phyloP scores from a whole-genome alignment of 352 stramenopile genomes.

The Pythium grandisporangium region DNA sequence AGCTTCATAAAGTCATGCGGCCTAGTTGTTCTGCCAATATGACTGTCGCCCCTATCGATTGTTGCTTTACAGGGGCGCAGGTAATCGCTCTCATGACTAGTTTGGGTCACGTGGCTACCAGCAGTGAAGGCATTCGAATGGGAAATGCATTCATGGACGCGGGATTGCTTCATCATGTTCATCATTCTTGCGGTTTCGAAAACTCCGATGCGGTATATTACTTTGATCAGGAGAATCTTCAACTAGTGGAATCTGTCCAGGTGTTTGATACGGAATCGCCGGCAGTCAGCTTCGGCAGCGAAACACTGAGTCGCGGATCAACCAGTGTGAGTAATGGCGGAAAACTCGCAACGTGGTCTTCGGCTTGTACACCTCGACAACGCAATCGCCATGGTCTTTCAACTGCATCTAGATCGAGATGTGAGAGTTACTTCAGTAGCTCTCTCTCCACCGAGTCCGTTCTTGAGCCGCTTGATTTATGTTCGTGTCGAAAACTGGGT shows the following conservation, averaged over 20 bases:
- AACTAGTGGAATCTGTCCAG: conserved; percentile 8
- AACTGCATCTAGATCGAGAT: background rate
- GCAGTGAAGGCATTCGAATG: conserved; percentile 22
- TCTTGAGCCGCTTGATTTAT: conserved; percentile 10
- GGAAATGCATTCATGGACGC: conserved; percentile 43
- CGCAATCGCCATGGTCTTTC: background rate
- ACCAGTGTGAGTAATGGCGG: conserved; percentile 19
- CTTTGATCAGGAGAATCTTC: conserved; percentile 32
- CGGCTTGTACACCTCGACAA: background rate
- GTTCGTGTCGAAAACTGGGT: conserved; percentile 42
- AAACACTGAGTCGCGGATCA: too few relatives aligned
- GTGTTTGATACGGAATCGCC: background rate
- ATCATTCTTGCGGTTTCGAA: conserved; percentile 17
- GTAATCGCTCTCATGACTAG: conserved; percentile 15
- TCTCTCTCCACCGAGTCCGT: background rate
- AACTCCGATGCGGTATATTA: conserved; percentile 16
- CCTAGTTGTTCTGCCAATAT: background rate
- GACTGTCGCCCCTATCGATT: too few relatives aligned
- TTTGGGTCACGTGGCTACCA: conserved; percentile 10
- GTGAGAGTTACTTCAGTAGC: conserved; percentile 5
- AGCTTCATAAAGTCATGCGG: background rate
- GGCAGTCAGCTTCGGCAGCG: too few relatives aligned
- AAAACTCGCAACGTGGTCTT: conserved; percentile 12
- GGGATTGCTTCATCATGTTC: conserved; percentile 31
- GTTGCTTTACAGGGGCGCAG: conserved; percentile 10